These are phyloP conservation scores for Beauveria scarabaeidicola DNA, from an alignment of 2,329 filamentous ascomycete species.

Conservation along the genomic window DNA sequence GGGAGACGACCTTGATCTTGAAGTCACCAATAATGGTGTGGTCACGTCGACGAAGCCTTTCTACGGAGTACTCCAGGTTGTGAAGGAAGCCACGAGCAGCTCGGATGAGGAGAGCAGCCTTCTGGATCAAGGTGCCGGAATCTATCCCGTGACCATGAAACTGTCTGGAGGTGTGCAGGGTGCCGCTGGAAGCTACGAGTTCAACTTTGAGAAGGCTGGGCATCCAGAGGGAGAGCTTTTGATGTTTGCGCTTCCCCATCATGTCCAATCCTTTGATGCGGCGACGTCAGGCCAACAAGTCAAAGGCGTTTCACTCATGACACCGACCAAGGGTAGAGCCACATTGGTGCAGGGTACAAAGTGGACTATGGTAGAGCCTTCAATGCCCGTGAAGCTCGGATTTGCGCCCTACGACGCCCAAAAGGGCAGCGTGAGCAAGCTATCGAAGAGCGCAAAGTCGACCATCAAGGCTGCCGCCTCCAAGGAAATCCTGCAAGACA, in stretches of 20 bases:
- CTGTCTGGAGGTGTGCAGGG: constrained; percentile 56
- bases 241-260: constrained; percentile 87
- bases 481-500: constrained; percentile 69
- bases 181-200: constrained; percentile 58
- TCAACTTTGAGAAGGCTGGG: constrained; percentile 67
- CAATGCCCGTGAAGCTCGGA: constrained; percentile 64
- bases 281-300: constrained; percentile 41
- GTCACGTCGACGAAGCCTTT: constrained; percentile 61
- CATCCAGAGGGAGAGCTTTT: constrained; percentile 51
- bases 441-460: constrained; percentile 48
- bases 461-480: constrained; percentile 54
- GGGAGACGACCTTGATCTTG: constrained; percentile 56
- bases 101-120: constrained; percentile 26
- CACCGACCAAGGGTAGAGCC: constrained; percentile 77
- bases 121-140: constrained; percentile 68
- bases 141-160: constrained; percentile 58
- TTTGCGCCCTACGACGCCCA: constrained; percentile 70
- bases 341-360: constrained; percentile 61
- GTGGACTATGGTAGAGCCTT: constrained; percentile 70
- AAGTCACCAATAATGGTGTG: constrained; percentile 55
- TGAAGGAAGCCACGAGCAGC: constrained; percentile 64
- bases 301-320: constrained; percentile 54
- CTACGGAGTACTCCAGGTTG: constrained; percentile 71
- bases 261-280: constrained; percentile 64
- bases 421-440: constrained; percentile 32